Base-by-base conservation (phyloP, 495 filamentous ascomycete genomes). In the Chaetomium cochliodes region DNA sequence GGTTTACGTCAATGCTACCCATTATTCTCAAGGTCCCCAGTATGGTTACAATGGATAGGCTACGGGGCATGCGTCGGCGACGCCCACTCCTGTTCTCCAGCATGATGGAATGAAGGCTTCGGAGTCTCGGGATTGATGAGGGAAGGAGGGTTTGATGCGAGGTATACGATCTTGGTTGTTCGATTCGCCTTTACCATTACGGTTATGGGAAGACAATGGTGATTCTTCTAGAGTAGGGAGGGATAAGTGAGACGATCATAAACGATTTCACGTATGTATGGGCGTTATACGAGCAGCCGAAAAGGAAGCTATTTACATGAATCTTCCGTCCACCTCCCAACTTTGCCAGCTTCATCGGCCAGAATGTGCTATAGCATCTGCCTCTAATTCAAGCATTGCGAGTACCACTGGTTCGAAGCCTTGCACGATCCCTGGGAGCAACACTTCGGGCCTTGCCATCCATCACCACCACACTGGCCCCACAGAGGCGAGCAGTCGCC, bases 381-480 rank as follows among this genome's bases (percentile, higher is more conserved):
- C 5, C 33, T 8, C 33, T 46, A 67, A 62, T 67, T 67, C 47
- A 84, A 60, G 64, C 74, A 77, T 65, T 76, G 73, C 41, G 73
- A 76, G 33, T 76, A 76, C 47, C 67, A 77, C 49, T 57, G 50
- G 50, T 76, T 76, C 7, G 60, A 46, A 0, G 60, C 60, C 66
- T 68, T 64, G 68, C 75, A 77, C 12, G 72, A 71, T 28, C 72
- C 69, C 51, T 62, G 53, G 2, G 60, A 58, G 59, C 70, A 75
- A 62, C 72, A 73, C 7, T 60, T 74, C 5, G 73, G 49, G 1
- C 75, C 75, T 0, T 60, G 66, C 65, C 64, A 76, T 3, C 70
- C 72, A 20, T 41, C 60, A 6, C 75, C 75, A 18, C 75, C 75
- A 61, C 75, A 77, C 65, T 74, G 73, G 5, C 69, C 72, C 47